Evolutionary conservation across 257 asterid species (phyloP).

Genomic region (Fraxinus anomala): DNA sequence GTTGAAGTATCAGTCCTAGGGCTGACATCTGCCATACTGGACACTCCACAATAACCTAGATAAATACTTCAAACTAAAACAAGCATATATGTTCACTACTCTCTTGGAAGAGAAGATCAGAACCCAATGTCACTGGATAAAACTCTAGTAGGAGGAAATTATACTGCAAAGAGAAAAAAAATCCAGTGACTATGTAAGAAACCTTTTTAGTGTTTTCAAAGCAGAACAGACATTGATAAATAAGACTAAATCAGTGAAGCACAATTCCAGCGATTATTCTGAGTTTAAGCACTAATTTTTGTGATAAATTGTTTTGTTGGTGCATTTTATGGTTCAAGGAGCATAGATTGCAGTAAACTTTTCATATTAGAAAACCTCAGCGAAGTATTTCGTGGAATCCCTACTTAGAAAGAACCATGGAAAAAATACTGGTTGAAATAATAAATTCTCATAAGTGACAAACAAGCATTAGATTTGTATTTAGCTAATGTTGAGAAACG

Average conservation of each 20-base stretch:
- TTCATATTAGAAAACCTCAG: background rate
- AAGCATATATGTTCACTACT: constrained; percentile 29
- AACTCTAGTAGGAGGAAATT: background rate
- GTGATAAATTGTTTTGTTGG: background rate
- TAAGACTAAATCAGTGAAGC: background rate
- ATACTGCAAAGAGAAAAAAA: constrained; percentile 14
- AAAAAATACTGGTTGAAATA: background rate
- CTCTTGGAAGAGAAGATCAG: constrained; percentile 20
- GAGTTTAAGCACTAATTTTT: background rate
- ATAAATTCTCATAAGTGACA: background rate
- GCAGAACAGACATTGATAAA: background rate
- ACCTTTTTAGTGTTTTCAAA: background rate
- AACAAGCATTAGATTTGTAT: background rate
- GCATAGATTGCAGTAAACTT: background rate
- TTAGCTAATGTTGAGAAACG: background rate
- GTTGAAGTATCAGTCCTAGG: constrained; percentile 86
- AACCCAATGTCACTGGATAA: constrained; percentile 10
- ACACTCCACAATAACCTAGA: constrained; percentile 36
- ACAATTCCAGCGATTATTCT: background rate
- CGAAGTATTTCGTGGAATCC: background rate
- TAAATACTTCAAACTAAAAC: constrained; percentile 28
- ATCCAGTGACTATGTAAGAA: background rate
- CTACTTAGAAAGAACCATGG: background rate
- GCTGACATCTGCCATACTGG: constrained; percentile 78
- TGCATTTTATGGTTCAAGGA: background rate